These are phyloP conservation scores for Chenopodium album DNA, from an alignment of 148 eudicot genomes.

Conservation along the genomic window DNA sequence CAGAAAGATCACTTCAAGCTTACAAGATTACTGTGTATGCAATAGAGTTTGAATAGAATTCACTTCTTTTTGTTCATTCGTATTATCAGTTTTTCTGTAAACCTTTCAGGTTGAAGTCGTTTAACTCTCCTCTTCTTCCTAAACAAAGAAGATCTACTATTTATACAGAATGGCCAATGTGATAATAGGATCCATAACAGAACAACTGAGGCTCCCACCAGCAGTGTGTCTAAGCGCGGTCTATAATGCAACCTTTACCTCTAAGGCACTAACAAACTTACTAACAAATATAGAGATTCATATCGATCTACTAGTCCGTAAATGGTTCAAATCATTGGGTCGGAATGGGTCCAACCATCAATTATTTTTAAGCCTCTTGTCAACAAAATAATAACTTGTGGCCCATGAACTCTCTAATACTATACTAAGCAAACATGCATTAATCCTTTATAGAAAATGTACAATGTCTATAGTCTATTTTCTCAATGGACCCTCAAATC, in stretches of 20 bases:
- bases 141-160: neutral
- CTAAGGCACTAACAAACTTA: neutral
- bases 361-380: neutral
- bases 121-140: neutral
- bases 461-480: neutral
- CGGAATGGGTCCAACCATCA: neutral
- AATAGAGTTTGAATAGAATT: no score
- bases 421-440: neutral
- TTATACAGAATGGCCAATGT: neutral
- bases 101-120: neutral
- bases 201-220: neutral
- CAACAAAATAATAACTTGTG: neutral
- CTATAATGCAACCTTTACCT: neutral
- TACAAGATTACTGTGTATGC: no score
- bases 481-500: conserved; percentile 3
- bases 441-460: neutral
- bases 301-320: neutral
- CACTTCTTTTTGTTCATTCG: neutral
- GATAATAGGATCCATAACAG: neutral
- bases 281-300: neutral
- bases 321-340: neutral
- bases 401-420: neutral
- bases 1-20: neutral
- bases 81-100: neutral
- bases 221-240: neutral